phyloP scores from a whole-genome alignment of 2,329 filamentous ascomycete species.

The Sclerotinia borealis region DNA sequence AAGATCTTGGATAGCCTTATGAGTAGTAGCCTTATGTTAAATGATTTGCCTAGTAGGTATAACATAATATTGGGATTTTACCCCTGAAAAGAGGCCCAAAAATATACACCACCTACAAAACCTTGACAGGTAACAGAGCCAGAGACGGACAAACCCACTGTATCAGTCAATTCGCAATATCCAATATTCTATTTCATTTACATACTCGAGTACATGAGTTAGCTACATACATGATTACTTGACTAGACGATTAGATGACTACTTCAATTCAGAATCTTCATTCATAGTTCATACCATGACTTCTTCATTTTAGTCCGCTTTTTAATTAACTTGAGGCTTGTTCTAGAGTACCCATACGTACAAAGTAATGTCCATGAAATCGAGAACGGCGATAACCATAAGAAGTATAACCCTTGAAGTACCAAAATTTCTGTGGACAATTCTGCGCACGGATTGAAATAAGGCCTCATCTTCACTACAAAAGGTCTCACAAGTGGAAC shows the following conservation, averaged over 20 bases:
- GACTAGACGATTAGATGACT: background rate
- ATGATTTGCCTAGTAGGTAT: background rate
- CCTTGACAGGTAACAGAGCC: background rate
- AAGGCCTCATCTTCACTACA: slow-evolving; percentile 8
- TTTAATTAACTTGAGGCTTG: no score
- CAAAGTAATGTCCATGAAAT: background rate
- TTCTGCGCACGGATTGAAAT: slow-evolving; percentile 10
- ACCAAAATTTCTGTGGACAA: background rate
- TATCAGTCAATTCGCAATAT: no score
- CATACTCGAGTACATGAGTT: background rate
- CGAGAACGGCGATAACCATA: background rate
- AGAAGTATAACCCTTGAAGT: slow-evolving; percentile 2
- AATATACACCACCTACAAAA: background rate
- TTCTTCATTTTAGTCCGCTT: background rate
- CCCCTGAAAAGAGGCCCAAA: slow-evolving; percentile 1
- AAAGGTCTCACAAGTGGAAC: slow-evolving; percentile 13
- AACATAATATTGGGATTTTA: background rate
- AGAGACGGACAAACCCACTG: background rate
- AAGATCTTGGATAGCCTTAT: background rate
- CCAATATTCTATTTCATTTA: background rate
- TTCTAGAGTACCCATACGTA: no score
- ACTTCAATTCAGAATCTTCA: background rate
- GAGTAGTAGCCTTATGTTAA: background rate
- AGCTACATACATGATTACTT: background rate
- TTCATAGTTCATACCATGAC: background rate